Evolutionary conservation across 2,329 filamentous ascomycete species (phyloP).

Genomic region (Microsporum canis): DNA sequence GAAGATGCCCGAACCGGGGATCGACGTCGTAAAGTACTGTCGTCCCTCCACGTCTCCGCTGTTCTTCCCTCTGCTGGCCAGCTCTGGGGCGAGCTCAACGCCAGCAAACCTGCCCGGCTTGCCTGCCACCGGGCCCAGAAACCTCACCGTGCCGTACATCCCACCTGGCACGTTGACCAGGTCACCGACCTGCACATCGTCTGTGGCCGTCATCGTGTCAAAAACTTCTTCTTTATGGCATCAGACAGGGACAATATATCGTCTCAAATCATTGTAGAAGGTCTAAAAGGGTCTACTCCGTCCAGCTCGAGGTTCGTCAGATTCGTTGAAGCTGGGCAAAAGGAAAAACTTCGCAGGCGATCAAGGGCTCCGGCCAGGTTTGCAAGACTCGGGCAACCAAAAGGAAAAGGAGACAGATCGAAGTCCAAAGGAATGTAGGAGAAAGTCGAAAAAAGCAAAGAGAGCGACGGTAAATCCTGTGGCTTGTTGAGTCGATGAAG

Average conservation of each 20-base stretch:
- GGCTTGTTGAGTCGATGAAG: not conserved
- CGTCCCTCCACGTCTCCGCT: slow-evolving; percentile 84
- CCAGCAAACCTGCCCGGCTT: slow-evolving; percentile 89
- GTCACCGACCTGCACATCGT: slow-evolving; percentile 63
- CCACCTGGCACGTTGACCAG: slow-evolving; percentile 82
- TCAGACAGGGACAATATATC: not conserved
- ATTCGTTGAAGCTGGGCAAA: not conserved
- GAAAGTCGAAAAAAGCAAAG: slow-evolving; percentile 1
- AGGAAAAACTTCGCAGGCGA: not conserved
- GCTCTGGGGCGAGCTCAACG: slow-evolving; percentile 74
- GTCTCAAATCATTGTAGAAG: not conserved
- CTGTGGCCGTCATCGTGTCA: slow-evolving; percentile 10
- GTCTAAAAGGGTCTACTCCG: too few species aligned
- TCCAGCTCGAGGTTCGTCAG: not conserved
- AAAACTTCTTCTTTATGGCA: not conserved
- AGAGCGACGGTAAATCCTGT: not conserved
- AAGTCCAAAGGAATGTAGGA: not conserved
- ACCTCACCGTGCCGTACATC: slow-evolving; percentile 83
- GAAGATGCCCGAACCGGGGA: slow-evolving; percentile 82
- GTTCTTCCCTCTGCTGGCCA: slow-evolving; percentile 79
- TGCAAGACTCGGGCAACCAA: not conserved
- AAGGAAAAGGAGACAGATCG: not conserved
- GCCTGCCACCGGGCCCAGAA: slow-evolving; percentile 72
- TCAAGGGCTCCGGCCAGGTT: not conserved
- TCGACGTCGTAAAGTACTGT: slow-evolving; percentile 68